These are phyloP conservation scores for Calonectria honghensis DNA, from an alignment of 2,329 filamentous ascomycete genomes.

Conservation along the genomic window DNA sequence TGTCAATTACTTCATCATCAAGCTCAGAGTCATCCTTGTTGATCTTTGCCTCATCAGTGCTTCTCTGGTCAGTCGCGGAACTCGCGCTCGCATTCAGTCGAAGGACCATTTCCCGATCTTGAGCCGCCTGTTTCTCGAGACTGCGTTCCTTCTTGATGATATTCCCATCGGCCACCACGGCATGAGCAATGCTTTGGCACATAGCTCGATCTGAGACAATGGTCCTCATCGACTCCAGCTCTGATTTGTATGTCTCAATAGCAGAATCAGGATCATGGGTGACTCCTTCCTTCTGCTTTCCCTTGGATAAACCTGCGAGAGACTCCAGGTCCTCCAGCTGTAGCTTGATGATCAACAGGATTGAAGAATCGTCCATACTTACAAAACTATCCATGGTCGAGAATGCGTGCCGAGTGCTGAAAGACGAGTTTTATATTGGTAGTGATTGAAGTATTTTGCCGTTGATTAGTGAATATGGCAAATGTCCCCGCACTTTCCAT, in stretches of 20 bases:
- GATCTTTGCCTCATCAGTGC: neutral
- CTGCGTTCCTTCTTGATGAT: neutral
- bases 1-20: constrained; percentile 22
- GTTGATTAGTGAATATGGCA: neutral
- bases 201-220: constrained; percentile 3
- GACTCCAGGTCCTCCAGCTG: constrained; percentile 35
- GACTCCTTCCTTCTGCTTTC: constrained; percentile 37
- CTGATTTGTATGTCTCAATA: neutral
- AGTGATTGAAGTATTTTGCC: neutral
- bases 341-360: constrained; percentile 33
- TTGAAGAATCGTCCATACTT: neutral
- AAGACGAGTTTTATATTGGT: neutral
- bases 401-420: neutral
- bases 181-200: constrained; percentile 38
- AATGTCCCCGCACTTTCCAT: neutral
- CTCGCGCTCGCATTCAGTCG: neutral
- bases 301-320: constrained; percentile 25
- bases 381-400: neutral
- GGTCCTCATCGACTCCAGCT: neutral
- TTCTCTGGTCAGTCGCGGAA: neutral
- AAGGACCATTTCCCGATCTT: constrained; percentile 30
- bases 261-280: constrained; percentile 32
- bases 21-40: neutral
- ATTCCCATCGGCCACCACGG: constrained; percentile 24
- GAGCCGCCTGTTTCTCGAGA: constrained; percentile 7